Conservation (phyloP, 2,329 filamentous ascomycete genomes). For the Aspergillus sp. region DNA sequence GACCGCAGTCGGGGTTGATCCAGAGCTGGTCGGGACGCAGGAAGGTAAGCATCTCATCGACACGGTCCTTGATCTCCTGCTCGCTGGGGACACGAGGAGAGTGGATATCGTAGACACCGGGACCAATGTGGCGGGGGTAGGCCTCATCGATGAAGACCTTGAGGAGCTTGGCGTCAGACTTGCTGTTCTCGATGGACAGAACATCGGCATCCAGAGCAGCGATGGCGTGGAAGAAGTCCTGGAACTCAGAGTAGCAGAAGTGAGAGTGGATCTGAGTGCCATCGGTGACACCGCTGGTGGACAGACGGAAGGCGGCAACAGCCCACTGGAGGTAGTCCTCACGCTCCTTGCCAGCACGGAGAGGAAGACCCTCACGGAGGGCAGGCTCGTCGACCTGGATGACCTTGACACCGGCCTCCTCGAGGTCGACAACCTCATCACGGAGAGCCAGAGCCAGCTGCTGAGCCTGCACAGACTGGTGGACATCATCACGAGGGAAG, state of each 20-base stretch:
- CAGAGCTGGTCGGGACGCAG: constrained; percentile 98
- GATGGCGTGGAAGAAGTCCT: constrained; percentile 99
- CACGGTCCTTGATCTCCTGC: constrained; percentile 97
- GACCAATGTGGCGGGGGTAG: constrained; percentile 97
- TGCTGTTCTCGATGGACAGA: constrained; percentile 99
- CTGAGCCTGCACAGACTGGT: constrained; percentile 98
- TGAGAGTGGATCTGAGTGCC: constrained; percentile 99
- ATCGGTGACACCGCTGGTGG: constrained; percentile 90
- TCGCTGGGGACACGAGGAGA: constrained; percentile 94
- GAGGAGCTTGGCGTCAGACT: constrained; percentile 98
- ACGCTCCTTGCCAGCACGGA: constrained; percentile 90
- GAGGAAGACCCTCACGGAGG: constrained; percentile 98
- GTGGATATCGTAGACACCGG: constrained; percentile 99
- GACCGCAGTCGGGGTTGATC: constrained; percentile 99
- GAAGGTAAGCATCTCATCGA: constrained; percentile 97
- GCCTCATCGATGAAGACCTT: constrained; percentile 97
- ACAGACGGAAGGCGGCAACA: constrained; percentile 96
- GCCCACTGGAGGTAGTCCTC: constrained; percentile 97
- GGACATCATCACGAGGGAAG: constrained; percentile 98
- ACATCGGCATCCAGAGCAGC: constrained; percentile 97
- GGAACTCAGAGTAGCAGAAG: constrained; percentile 99
- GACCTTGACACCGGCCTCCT: constrained; percentile 93
- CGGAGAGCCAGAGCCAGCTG: constrained; percentile 98
- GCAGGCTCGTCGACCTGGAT: constrained; percentile 99
- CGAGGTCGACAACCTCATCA: constrained; percentile 97